A percentile compares a stretch with the other conserved stretches of the same genome.
Evolutionary conservation across 2,329 filamentous ascomycete species (phyloP).

Genomic region (Talaromyces sp.): DNA sequence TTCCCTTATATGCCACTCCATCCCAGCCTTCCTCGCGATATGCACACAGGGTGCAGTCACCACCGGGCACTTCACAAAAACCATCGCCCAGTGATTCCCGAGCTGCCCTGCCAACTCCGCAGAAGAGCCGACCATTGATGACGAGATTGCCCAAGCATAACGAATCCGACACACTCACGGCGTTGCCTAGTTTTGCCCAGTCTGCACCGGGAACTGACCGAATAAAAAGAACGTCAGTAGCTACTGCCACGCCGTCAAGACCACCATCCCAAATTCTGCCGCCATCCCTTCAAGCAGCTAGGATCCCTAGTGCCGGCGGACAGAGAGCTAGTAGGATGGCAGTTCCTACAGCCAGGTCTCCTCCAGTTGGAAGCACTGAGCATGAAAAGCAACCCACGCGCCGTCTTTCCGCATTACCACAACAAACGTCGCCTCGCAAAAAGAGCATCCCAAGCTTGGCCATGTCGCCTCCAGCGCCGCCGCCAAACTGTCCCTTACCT

Average conservation of each 20-base stretch:
- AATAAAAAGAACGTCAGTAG: not conserved
- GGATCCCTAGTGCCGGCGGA: not conserved
- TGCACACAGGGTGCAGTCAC: not conserved
- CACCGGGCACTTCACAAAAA: conserved; percentile 1
- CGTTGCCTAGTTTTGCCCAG: conserved; percentile 1
- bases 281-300: not conserved
- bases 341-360: not conserved
- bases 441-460: conserved; percentile 19
- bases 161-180: not conserved
- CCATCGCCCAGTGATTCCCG: not conserved
- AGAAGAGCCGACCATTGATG: not conserved
- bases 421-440: conserved; percentile 7
- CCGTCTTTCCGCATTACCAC: conserved; percentile 4
- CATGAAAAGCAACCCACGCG: not conserved
- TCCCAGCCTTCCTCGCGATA: not conserved
- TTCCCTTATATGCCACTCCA: not conserved
- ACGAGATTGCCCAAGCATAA: conserved; percentile 2
- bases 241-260: not conserved
- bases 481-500: conserved; percentile 22
- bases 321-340: not conserved
- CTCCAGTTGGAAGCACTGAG: not conserved
- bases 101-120: conserved; percentile 2
- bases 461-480: conserved; percentile 21
- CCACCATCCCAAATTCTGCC: not conserved
- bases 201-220: conserved; percentile 4